Conservation (phyloP, 2,329 filamentous ascomycete genomes). For the Bipolaris zeicola region DNA sequence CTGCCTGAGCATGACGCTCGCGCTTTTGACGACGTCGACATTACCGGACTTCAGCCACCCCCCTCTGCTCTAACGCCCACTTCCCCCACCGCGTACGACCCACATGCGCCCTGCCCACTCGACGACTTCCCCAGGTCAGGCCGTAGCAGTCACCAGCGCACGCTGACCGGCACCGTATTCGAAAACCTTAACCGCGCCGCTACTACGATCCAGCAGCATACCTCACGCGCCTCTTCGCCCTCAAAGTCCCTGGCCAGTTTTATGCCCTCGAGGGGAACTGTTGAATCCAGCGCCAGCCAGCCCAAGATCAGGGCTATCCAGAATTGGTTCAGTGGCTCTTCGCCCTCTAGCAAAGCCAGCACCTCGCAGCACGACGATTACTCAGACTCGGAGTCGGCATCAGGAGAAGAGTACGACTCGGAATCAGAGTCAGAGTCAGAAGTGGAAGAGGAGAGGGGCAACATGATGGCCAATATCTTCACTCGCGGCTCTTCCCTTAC, state of each 20-base stretch:
- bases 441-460: conserved; percentile 31
- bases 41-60: conserved; percentile 37
- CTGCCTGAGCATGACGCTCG: conserved; percentile 23
- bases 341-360: conserved; percentile 56
- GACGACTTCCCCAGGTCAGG: conserved; percentile 31
- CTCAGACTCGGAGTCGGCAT: conserved; percentile 36
- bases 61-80: conserved; percentile 42
- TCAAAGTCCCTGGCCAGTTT: conserved; percentile 49
- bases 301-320: conserved; percentile 48
- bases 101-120: conserved; percentile 38
- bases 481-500: conserved; percentile 39
- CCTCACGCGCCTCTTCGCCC: conserved; percentile 47
- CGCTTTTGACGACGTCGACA: conserved; percentile 44
- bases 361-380: conserved; percentile 40
- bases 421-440: conserved; percentile 26
- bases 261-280: conserved; percentile 40
- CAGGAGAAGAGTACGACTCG: conserved; percentile 34
- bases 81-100: conserved; percentile 42
- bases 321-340: conserved; percentile 60
- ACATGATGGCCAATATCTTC: conserved; percentile 44
- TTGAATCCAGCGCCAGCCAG: conserved; percentile 40
- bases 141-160: conserved; percentile 39
- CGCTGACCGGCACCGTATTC: conserved; percentile 45
- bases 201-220: conserved; percentile 47
- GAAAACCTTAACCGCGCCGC: conserved; percentile 48